phyloP scores from a whole-genome alignment of 495 filamentous ascomycete species.

The Podospora pseudopauciseta region DNA sequence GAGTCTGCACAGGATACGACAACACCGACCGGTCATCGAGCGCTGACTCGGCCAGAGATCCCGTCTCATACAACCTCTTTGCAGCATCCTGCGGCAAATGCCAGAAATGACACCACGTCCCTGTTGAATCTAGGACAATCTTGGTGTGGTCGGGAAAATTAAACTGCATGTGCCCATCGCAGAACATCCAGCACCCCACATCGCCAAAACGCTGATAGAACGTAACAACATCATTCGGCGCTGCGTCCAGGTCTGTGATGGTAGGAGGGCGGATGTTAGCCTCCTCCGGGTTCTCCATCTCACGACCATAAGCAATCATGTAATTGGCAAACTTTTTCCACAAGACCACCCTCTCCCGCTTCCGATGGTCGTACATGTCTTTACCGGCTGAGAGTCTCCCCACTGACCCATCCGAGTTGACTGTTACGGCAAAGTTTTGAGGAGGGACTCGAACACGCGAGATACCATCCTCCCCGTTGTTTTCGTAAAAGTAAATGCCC shows the following conservation, averaged over 20 bases:
- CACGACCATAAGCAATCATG: slow-evolving; percentile 66
- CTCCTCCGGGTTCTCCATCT: slow-evolving; percentile 49
- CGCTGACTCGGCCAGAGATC: slow-evolving; percentile 62
- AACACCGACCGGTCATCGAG: slow-evolving; percentile 59
- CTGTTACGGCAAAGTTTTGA: slow-evolving; percentile 53
- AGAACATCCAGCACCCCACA: slow-evolving; percentile 85
- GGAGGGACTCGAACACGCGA: slow-evolving; percentile 58
- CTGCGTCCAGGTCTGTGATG: slow-evolving; percentile 43
- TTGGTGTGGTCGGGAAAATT: slow-evolving; percentile 99
- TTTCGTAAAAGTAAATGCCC: slow-evolving; percentile 75
- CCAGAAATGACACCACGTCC: slow-evolving; percentile 78
- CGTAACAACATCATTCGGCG: slow-evolving; percentile 64
- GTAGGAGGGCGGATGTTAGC: slow-evolving; percentile 46
- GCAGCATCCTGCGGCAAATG: slow-evolving; percentile 71
- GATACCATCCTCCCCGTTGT: slow-evolving; percentile 63
- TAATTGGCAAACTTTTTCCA: slow-evolving; percentile 95
- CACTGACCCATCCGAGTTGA: slow-evolving; percentile 49
- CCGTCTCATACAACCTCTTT: slow-evolving; percentile 55
- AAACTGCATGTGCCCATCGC: slow-evolving; percentile 85
- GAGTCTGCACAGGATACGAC: slow-evolving; percentile 56
- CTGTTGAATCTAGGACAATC: slow-evolving; percentile 70
- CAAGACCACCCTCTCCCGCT: slow-evolving; percentile 68
- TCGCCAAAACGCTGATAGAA: slow-evolving; percentile 89
- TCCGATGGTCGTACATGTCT: slow-evolving; percentile 62
- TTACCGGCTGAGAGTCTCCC: slow-evolving; percentile 51